phyloP scores from a whole-genome alignment of 2,329 filamentous ascomycete genomes.

The Nannizziopsis barbatae region DNA sequence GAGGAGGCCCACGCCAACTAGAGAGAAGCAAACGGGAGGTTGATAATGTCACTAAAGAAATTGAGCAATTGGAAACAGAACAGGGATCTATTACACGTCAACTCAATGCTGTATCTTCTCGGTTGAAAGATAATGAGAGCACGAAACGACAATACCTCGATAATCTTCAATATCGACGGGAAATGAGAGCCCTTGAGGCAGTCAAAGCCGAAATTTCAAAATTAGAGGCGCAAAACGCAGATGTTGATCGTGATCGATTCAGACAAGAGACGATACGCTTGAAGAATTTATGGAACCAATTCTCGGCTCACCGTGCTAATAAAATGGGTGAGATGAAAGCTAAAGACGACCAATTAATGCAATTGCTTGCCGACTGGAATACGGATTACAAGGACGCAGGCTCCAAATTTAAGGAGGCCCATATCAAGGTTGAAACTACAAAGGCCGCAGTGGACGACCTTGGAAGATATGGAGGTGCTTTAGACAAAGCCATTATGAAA shows the following conservation, averaged over 20 bases:
- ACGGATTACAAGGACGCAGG: slow-evolving; percentile 77
- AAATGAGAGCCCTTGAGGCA: slow-evolving; percentile 54
- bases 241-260: slow-evolving; percentile 68
- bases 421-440: slow-evolving; percentile 82
- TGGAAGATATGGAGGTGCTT: slow-evolving; percentile 64
- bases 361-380: slow-evolving; percentile 68
- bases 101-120: slow-evolving; percentile 66
- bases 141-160: slow-evolving; percentile 80
- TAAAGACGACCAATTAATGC: slow-evolving; percentile 68
- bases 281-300: slow-evolving; percentile 55
- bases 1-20: slow-evolving; percentile 62
- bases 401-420: slow-evolving; percentile 68
- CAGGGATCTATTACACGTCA: slow-evolving; percentile 55
- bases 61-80: slow-evolving; percentile 55
- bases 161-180: slow-evolving; percentile 76
- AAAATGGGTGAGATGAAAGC: slow-evolving; percentile 69
- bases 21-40: slow-evolving; percentile 59
- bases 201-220: slow-evolving; percentile 60
- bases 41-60: slow-evolving; percentile 53
- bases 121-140: slow-evolving; percentile 66
- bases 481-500: slow-evolving; percentile 95
- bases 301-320: slow-evolving; percentile 61
- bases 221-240: slow-evolving; percentile 67
- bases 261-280: slow-evolving; percentile 56
- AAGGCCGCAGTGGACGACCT: slow-evolving; percentile 89